These are phyloP conservation scores for Clohesyomyces aquaticus DNA, from an alignment of 495 filamentous ascomycete genomes.

Conservation along the genomic window DNA sequence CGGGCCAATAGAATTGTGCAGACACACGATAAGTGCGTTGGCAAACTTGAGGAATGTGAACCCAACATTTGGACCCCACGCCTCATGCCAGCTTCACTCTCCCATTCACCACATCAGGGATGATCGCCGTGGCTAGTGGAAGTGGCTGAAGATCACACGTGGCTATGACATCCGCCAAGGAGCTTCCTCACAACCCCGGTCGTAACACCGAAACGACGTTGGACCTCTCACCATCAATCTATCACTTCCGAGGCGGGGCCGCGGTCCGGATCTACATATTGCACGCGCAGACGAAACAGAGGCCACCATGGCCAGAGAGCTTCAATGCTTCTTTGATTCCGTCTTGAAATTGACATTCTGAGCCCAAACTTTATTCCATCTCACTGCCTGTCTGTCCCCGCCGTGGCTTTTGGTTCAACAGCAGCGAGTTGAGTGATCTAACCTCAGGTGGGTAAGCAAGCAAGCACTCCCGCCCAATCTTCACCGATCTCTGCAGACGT, in stretches of 20 bases:
- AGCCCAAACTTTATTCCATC: too few relatives aligned
- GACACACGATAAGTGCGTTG: too few relatives aligned
- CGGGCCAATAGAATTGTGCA: too few relatives aligned
- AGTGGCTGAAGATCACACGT: conserved; percentile 4
- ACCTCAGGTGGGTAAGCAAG: not conserved
- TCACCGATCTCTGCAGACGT: not conserved
- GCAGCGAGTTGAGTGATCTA: too few relatives aligned
- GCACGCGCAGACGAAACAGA: not conserved
- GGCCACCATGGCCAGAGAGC: conserved; percentile 24
- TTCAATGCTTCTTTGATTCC: too few relatives aligned
- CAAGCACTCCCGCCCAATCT: not conserved
- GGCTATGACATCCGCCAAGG: conserved; percentile 8
- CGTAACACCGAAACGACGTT: conserved; percentile 7
- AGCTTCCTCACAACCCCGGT: not conserved
- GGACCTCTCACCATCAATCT: not conserved
- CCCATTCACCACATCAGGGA: too few relatives aligned
- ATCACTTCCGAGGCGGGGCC: not conserved
- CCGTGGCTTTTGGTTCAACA: too few relatives aligned
- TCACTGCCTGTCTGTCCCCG: too few relatives aligned
- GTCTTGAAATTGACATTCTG: too few relatives aligned
- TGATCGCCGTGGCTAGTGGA: not conserved
- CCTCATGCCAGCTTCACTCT: too few relatives aligned
- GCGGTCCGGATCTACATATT: conserved; percentile 11
- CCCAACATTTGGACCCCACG: too few relatives aligned
- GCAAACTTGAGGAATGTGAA: too few relatives aligned